Conservation (phyloP, 805 yeast genomes). For the Metschnikowia kunwiensis region DNA sequence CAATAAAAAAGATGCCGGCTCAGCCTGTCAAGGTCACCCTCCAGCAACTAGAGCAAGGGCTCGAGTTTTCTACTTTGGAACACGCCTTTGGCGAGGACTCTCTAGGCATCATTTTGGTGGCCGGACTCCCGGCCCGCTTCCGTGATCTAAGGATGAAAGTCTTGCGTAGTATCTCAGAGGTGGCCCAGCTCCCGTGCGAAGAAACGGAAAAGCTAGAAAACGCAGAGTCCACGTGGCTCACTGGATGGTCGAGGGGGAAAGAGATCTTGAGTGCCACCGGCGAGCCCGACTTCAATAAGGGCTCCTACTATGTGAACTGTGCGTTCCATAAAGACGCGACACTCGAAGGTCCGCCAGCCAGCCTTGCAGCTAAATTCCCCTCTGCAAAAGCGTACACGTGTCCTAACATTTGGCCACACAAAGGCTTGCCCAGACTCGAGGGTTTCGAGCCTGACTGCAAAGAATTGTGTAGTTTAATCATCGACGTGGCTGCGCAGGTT, state of each 20-base stretch:
- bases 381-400: slow-evolving; percentile 42
- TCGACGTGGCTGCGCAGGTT: slow-evolving; percentile 46
- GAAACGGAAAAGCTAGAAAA: slow-evolving; percentile 40
- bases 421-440: slow-evolving; percentile 20
- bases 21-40: slow-evolving; percentile 31
- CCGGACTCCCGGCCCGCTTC: slow-evolving; percentile 40
- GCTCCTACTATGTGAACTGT: slow-evolving; percentile 58
- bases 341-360: slow-evolving; percentile 46
- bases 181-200: slow-evolving; percentile 38
- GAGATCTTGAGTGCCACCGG: slow-evolving; percentile 45
- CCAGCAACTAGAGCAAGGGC: slow-evolving; percentile 29
- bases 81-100: slow-evolving; percentile 55
- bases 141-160: slow-evolving; percentile 40
- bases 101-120: slow-evolving; percentile 51
- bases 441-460: slow-evolving; percentile 38
- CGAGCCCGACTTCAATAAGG: slow-evolving; percentile 48
- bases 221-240: slow-evolving; percentile 50
- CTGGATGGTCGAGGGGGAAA: slow-evolving; percentile 62
- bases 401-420: slow-evolving; percentile 52
- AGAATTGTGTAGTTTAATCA: slow-evolving; percentile 42
- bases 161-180: slow-evolving; percentile 38
- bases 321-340: slow-evolving; percentile 45
- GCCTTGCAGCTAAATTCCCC: slow-evolving; percentile 29
- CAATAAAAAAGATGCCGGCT: background rate
- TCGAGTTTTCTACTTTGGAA: slow-evolving; percentile 28